Conservation (phyloP, 768 basidiomycete genomes). For the Lactifluus pinguis region DNA sequence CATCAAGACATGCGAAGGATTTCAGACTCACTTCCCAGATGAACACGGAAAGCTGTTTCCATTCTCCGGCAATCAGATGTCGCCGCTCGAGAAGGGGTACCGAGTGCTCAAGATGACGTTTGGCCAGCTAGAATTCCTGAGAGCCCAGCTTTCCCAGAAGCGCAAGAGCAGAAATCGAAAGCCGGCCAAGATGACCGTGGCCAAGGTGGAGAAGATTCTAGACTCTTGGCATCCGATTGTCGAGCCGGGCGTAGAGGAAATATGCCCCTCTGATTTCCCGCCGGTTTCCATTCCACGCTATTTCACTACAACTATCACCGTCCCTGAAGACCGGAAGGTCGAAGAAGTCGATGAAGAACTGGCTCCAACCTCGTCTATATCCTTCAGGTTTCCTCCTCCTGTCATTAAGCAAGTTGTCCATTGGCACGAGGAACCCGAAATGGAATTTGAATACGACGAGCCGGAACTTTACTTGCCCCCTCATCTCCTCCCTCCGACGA, state of each 20-base stretch:
- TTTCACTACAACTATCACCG: background rate
- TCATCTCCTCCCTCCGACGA: background rate
- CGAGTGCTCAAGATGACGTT: constrained; percentile 2
- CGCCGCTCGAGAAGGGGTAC: background rate
- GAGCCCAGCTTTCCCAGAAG: background rate
- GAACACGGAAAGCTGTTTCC: background rate
- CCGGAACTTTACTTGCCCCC: constrained; percentile 5
- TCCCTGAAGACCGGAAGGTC: no score
- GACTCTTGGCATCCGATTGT: constrained; percentile 2
- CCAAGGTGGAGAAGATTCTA: background rate
- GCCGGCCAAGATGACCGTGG: background rate
- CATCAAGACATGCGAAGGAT: background rate
- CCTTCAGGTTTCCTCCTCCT: background rate
- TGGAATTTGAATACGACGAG: background rate
- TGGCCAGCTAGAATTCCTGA: background rate
- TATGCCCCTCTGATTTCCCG: background rate
- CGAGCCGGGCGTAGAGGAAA: background rate
- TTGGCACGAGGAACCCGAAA: background rate
- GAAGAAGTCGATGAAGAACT: background rate
- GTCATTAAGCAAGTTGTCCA: background rate
- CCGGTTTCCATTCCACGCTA: background rate
- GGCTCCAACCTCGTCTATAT: background rate
- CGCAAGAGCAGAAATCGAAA: background rate
- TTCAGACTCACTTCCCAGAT: background rate
- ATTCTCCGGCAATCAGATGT: background rate